Evolutionary conservation across 495 filamentous ascomycete genomes (phyloP).

Genomic region (Neurospora terricola): DNA sequence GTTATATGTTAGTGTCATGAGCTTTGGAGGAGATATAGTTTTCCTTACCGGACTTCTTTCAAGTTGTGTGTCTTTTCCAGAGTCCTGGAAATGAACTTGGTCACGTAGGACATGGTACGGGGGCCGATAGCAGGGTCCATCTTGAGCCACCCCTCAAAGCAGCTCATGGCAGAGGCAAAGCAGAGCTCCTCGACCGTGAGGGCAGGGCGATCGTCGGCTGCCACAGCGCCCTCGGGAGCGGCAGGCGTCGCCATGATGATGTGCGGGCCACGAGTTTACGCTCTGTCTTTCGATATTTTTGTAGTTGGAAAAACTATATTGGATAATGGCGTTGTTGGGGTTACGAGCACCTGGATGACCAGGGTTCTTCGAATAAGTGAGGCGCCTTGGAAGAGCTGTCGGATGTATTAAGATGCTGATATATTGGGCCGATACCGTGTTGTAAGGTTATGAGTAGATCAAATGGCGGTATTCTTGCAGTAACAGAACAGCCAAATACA

Average conservation of each 20-base stretch:
- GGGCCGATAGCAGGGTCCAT: conserved; percentile 37
- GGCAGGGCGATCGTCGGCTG: conserved; percentile 4
- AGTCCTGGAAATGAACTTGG: conserved; percentile 40
- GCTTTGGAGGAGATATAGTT: not conserved
- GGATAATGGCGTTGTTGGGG: not conserved
- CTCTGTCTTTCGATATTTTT: not conserved
- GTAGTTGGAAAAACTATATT: not conserved
- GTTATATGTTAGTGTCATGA: not conserved
- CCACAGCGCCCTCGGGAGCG: not conserved
- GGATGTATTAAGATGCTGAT: not conserved
- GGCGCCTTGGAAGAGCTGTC: not conserved
- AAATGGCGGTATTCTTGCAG: not conserved
- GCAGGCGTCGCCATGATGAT: not conserved
- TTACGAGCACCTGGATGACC: not conserved
- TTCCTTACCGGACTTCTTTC: conserved; percentile 42
- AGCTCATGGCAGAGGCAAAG: conserved; percentile 42
- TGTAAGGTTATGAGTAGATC: not conserved
- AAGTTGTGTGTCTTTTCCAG: conserved; percentile 42
- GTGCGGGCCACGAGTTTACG: not conserved
- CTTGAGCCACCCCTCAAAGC: conserved; percentile 46
- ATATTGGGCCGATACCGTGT: not conserved
- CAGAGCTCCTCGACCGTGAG: conserved; percentile 41
- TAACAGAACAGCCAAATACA: not conserved
- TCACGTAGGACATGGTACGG: conserved; percentile 37
- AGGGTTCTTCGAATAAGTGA: not conserved